A percentile compares a stretch with the other conserved stretches of the same genome.
These are phyloP conservation scores for Lupinus albus DNA, from an alignment of 306 rosid species.

Conservation along the genomic window DNA sequence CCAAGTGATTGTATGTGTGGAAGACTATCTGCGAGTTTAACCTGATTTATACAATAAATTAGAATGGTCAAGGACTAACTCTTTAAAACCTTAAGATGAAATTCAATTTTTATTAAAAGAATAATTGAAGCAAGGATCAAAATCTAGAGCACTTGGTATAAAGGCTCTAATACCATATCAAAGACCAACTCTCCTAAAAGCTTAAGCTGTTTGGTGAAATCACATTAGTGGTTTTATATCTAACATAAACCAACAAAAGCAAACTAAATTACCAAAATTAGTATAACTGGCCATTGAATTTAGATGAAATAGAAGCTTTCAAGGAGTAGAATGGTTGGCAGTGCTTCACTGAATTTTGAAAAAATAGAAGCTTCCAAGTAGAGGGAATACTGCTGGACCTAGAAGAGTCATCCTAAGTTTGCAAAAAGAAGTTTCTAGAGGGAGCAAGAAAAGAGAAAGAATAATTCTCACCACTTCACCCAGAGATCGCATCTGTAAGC, in stretches of 20 bases:
- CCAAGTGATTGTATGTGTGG: constrained; percentile 97
- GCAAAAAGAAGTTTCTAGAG: constrained; percentile 29
- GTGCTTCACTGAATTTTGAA: too few species aligned
- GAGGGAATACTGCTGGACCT: constrained; percentile 5
- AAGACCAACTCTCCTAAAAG: background rate
- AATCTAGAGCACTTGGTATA: background rate
- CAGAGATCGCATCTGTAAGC: constrained; percentile 77
- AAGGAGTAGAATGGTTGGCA: background rate
- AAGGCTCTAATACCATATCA: background rate
- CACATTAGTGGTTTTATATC: background rate
- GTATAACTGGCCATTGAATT: constrained; percentile 3
- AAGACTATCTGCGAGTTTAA: constrained; percentile 84
- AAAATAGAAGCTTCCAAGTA: background rate
- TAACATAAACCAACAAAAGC: background rate
- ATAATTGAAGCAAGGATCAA: background rate
- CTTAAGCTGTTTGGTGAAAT: background rate
- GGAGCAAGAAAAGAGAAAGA: constrained; percentile 21
- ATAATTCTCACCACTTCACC: constrained; percentile 83
- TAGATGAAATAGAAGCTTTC: constrained; percentile 7
- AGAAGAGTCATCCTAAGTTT: constrained; percentile 3
- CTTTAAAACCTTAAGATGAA: background rate
- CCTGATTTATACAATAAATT: constrained; percentile 56
- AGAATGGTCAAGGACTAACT: constrained; percentile 18
- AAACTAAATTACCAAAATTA: constrained; percentile 11
- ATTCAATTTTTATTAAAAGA: too few species aligned